Percentiles rank a stretch among this genome's conserved stretches.
Evolutionary conservation across 371 early-diverging fungal species (phyloP).

Genomic region (Mortierella sp.): DNA sequence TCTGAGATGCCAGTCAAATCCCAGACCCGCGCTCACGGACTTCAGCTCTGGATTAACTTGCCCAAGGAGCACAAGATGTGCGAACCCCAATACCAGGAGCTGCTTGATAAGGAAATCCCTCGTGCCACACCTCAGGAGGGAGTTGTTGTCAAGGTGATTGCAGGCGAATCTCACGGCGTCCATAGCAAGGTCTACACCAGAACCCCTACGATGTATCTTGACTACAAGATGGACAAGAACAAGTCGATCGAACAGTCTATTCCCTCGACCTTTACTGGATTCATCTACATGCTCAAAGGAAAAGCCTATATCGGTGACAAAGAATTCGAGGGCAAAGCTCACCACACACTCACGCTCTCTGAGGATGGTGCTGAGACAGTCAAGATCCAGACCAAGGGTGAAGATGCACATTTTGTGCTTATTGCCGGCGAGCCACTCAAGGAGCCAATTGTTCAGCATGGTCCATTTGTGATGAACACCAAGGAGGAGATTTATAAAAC

Average conservation of each 20-base stretch:
- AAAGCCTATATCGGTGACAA: constrained; percentile 63
- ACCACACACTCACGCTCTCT: constrained; percentile 65
- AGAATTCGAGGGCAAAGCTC: constrained; percentile 57
- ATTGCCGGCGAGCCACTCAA: constrained; percentile 70
- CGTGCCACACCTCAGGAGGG: constrained; percentile 62
- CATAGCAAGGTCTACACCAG: constrained; percentile 10
- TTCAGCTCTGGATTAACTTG: not conserved
- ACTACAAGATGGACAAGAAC: constrained; percentile 11
- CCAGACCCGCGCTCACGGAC: not conserved
- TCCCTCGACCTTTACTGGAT: constrained; percentile 1
- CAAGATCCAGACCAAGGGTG: constrained; percentile 63
- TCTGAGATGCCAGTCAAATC: constrained; percentile 7
- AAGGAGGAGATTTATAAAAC: constrained; percentile 65
- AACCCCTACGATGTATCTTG: constrained; percentile 5
- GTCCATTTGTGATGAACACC: constrained; percentile 77
- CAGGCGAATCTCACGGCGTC: not conserved
- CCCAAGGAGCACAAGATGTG: constrained; percentile 1
- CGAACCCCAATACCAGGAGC: constrained; percentile 68
- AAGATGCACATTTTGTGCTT: constrained; percentile 69
- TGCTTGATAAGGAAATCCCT: constrained; percentile 64
- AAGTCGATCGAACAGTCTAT: constrained; percentile 1
- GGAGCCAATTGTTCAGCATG: constrained; percentile 65
- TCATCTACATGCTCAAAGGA: constrained; percentile 75
- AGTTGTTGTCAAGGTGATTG: constrained; percentile 59
- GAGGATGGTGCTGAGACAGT: constrained; percentile 61